Base-by-base conservation (phyloP, 495 filamentous ascomycete genomes). In the Chaetomium tenue region DNA sequence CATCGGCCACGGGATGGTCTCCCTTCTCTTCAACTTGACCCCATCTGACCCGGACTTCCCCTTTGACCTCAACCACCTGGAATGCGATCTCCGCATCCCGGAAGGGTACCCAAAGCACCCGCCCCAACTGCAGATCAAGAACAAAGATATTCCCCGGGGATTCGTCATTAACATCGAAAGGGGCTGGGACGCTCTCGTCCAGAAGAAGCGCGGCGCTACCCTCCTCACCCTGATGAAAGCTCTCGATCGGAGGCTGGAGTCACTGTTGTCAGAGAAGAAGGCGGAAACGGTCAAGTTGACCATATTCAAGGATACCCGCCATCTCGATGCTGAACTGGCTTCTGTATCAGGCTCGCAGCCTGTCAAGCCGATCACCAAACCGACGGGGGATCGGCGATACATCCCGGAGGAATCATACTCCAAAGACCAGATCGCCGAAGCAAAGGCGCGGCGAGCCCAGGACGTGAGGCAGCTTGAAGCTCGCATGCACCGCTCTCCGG, bases 21-120 rank as follows among this genome's bases (percentile, higher is more conserved):
- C 81, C 16, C 74, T 93, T 23, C 73, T 76, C 0, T 90, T 96
- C 72, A 79, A 78, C 23, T 67, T 97, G 61, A 75, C 73, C 16
- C 92, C 92, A 6, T 93, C 91, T n/a, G 92, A 95, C 70, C 91
- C 91, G 0, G 91, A 95, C 70, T 93, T 93, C 65, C 88, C 91
- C 6, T 95, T 90, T 64, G 89, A 92, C 23, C 76, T 95, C 64
- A 83, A 87, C 13, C 79, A 79, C 23, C 77, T 95, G n/a, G 79
- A 89, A 61, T 92, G 91, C 70, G 78, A 84, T 2, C 78, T 97
- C n/a, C 81, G 77, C 58, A 82, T 97, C 9, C 91, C 92, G 0
- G 63, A 58, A 0, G 73, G 71, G 15, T 94, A 91, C 71, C 89
- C 90, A 15, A 67, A 71, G 37, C 77, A 70, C 13, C 75, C 77